phyloP scores from a whole-genome alignment of 2,329 filamentous ascomycete species.

The Fusarium phyllophilum region DNA sequence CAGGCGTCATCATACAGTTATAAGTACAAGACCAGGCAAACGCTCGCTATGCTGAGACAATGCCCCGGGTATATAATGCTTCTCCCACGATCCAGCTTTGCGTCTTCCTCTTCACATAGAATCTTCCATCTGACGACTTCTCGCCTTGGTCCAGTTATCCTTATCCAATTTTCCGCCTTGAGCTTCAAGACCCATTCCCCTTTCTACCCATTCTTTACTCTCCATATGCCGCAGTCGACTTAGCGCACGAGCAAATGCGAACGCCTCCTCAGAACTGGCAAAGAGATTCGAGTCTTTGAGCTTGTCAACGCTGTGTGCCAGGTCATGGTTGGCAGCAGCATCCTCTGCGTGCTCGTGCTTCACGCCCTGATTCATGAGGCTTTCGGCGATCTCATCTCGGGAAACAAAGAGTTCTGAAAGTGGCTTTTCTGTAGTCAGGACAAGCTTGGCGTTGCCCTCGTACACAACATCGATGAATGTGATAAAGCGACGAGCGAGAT shows the following conservation, averaged over 20 bases:
- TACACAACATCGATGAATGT: constrained; percentile 98
- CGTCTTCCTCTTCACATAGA: constrained; percentile 60
- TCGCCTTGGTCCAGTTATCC: constrained; percentile 72
- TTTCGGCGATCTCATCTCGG: constrained; percentile 71
- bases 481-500: constrained; percentile 92
- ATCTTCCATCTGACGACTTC: constrained; percentile 75
- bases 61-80: constrained; percentile 47
- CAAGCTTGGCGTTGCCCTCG: constrained; percentile 90
- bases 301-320: constrained; percentile 84
- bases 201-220: constrained; percentile 92
- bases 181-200: constrained; percentile 74
- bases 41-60: constrained; percentile 42
- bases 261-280: constrained; percentile 93
- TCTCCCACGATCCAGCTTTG: constrained; percentile 20
- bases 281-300: constrained; percentile 90
- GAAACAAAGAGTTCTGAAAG: constrained; percentile 88
- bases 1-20: constrained; percentile 25
- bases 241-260: constrained; percentile 91
- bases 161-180: constrained; percentile 72
- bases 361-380: constrained; percentile 61
- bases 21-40: constrained; percentile 41
- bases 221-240: constrained; percentile 92
- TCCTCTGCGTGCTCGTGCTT: constrained; percentile 60
- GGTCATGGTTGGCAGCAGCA: constrained; percentile 81
- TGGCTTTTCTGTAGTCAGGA: constrained; percentile 88